Conservation (phyloP, 176 grass and related monocot species). For the Pharus latifolius region DNA sequence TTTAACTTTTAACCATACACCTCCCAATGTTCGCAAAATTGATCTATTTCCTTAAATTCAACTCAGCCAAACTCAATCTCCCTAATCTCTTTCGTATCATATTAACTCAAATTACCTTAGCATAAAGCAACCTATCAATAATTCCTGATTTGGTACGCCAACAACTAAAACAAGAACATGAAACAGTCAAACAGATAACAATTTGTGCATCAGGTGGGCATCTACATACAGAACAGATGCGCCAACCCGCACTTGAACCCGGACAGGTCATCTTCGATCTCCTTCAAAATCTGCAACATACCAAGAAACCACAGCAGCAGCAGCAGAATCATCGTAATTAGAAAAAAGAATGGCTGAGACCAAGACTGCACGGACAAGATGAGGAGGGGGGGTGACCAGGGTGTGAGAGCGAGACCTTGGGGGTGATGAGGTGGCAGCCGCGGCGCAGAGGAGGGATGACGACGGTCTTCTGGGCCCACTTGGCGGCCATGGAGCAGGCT, state of each 20-base stretch:
- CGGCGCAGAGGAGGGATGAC: constrained; percentile 67
- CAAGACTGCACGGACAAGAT: neutral
- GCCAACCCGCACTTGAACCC: constrained; percentile 88
- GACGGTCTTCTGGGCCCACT: constrained; percentile 95
- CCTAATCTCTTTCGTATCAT: neutral
- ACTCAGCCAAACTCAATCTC: neutral
- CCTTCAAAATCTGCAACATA: constrained; percentile 52
- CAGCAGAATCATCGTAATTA: neutral
- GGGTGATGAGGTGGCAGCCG: constrained; percentile 91
- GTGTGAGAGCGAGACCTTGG: constrained; percentile 23
- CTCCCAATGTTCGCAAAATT: too few species aligned
- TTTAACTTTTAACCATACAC: too few species aligned
- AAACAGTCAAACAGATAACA: neutral
- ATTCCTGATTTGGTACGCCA: neutral
- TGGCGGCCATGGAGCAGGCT: constrained; percentile 56
- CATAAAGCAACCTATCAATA: neutral
- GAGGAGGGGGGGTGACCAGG: neutral
- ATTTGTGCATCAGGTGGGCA: neutral
- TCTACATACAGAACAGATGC: constrained; percentile 85
- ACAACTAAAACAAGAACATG: neutral
- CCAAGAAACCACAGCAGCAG: neutral
- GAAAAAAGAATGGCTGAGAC: neutral
- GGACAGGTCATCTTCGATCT: constrained; percentile 72
- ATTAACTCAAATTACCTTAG: neutral
- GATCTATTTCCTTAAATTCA: neutral